Evolutionary conservation across 768 basidiomycete genomes (phyloP), one percentile per base, ranked within the genome.

Genomic region (Termitomyces sp.): DNA sequence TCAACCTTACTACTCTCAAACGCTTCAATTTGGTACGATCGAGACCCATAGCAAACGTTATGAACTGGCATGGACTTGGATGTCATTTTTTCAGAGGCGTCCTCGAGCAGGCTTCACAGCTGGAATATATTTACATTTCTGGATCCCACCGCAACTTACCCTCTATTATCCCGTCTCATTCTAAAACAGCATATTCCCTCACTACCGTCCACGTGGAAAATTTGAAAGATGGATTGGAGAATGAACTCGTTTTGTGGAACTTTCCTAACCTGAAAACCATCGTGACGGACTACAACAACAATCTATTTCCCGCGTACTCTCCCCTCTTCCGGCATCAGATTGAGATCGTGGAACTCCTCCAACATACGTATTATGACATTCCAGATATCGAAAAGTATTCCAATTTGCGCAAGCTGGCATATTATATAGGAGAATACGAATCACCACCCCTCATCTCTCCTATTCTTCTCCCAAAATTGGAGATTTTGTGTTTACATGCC

Each of bases 181-280:
- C 28, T 28, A 28, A 28, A 28, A 28, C 28, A 28, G 28, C 28
- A 28, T 28, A 28, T 28, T 28, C 28, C 28, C 28, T 28, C 28
- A 28, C 5, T 28, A 28, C 28, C 28, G 3, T 28, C 28, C 28
- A 28, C 28, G 3, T 26, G 8, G 47, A 63, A 7, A 10, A 5
- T 1, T 4, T 33, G 46, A 54, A 57, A 13, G 22, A 10, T 6
- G 60, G 58, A 40, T 48, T 63, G 18, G 60, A 61, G 30, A 28
- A 5, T 28, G 28, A 28, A 28, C 28, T 28, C 10, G 3, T 7
- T 4, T 41, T 24, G 1, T 63, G 62, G 60, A 46, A 52, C 5
- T 61, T 58, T 28, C 28, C 28, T 28, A 61, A 61, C n/a, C 28
- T 63, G 38, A 59, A 33, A 11, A 50, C 53, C 41, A 53, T 61